Conservation (phyloP, 306 rosid genomes). For the Fragaria ananassa region DNA sequence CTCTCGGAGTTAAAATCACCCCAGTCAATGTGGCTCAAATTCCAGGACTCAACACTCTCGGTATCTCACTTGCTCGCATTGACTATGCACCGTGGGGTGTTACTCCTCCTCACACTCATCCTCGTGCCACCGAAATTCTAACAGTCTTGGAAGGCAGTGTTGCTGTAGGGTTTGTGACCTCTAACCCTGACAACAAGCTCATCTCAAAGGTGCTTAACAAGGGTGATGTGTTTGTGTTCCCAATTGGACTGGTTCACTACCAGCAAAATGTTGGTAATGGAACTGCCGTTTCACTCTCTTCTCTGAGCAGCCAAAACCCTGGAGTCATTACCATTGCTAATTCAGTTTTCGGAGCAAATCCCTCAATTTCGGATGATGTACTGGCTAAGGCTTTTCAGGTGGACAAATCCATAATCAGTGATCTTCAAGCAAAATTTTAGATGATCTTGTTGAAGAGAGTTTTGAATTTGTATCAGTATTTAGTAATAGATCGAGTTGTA, state of each 20-base stretch:
- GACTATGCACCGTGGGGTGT: constrained; percentile 20
- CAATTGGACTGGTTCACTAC: neutral
- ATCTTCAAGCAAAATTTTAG: constrained; percentile 12
- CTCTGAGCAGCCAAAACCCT: constrained; percentile 21
- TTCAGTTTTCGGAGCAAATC: constrained; percentile 8
- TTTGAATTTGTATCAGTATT: neutral
- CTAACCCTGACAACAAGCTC: constrained; percentile 12
- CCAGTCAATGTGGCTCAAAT: constrained; percentile 23
- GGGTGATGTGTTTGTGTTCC: constrained; percentile 15
- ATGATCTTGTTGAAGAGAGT: neutral
- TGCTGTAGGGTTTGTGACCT: constrained; percentile 18
- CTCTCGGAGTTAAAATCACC: constrained; percentile 13
- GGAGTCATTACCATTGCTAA: constrained; percentile 12
- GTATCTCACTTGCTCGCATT: constrained; percentile 21
- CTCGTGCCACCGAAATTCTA: constrained; percentile 23
- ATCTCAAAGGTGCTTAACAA: constrained; percentile 10
- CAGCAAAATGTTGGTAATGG: neutral
- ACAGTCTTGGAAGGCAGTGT: constrained; percentile 13
- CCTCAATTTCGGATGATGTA: constrained; percentile 10
- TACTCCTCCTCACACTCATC: constrained; percentile 22
- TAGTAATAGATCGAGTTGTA: neutral
- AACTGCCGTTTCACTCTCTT: constrained; percentile 4
- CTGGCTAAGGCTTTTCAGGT: constrained; percentile 18
- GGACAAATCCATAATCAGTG: constrained; percentile 4
- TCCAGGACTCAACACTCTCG: constrained; percentile 26